These are phyloP conservation scores for Yarrowia hollandica DNA, from an alignment of 805 yeast species.

Conservation along the genomic window DNA sequence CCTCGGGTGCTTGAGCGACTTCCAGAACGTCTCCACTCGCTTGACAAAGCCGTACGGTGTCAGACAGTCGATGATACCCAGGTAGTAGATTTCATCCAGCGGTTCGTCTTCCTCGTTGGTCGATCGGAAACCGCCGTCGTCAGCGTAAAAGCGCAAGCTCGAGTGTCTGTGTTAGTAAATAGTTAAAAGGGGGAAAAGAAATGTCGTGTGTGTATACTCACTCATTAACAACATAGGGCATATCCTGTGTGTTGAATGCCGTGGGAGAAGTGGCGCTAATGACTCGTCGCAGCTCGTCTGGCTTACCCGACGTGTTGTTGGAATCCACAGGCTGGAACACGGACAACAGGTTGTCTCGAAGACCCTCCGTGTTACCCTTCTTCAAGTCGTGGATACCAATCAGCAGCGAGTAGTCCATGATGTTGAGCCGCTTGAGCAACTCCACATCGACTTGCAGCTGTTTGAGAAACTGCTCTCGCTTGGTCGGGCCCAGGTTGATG, in stretches of 20 bases:
- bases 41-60: slow-evolving; percentile 64
- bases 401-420: slow-evolving; percentile 92
- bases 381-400: slow-evolving; percentile 82
- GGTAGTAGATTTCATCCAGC: slow-evolving; percentile 69
- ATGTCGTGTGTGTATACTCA: too few species aligned
- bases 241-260: slow-evolving; percentile 35
- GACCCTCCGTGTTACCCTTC: slow-evolving; percentile 36
- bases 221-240: slow-evolving; percentile 27
- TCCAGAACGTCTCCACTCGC: slow-evolving; percentile 78
- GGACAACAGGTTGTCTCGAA: slow-evolving; percentile 41
- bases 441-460: slow-evolving; percentile 77
- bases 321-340: slow-evolving; percentile 42
- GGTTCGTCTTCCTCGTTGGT: slow-evolving; percentile 65
- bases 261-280: slow-evolving; percentile 42
- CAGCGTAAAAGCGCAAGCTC: slow-evolving; percentile 61
- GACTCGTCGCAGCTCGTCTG: slow-evolving; percentile 40
- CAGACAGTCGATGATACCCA: slow-evolving; percentile 92
- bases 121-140: slow-evolving; percentile 82
- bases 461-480: slow-evolving; percentile 55
- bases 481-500: slow-evolving; percentile 75
- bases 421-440: slow-evolving; percentile 70
- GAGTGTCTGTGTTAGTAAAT: slow-evolving; percentile 26
- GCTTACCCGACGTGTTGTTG: slow-evolving; percentile 30
- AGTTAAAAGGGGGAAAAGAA: neutral
- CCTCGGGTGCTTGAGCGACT: slow-evolving; percentile 19